Evolutionary conservation across 257 asterid species (phyloP), one percentile per base, ranked within the genome.

Genomic region (Fraxinus cuspidata): DNA sequence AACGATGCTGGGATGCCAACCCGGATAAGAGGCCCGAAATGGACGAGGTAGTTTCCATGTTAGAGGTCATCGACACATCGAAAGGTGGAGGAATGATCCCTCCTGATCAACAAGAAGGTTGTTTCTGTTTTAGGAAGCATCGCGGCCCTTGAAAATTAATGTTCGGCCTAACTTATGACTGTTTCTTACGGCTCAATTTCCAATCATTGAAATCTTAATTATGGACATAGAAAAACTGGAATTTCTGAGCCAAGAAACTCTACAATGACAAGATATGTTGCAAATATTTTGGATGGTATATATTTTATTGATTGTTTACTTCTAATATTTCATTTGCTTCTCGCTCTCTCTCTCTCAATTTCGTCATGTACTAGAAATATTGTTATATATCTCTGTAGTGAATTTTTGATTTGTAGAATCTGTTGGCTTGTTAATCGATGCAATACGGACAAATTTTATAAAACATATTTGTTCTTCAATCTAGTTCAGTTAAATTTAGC

Each of bases 1-100:
- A 53, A 53, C 64, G 64, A 19, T 53, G 64, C 64, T 53, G 64
- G 64, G 64, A 53, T 53, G 64, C 64, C 64, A 53, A 53, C 64
- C 64, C 64, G 4, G 64, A 53, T n/a, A 53, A 53, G 64, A 53
- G 64, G 27, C 64, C 64, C 4, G 64, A 53, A 53, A 53, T 53
- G 64, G 64, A 53, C 10, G 64, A 53, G 64, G 64, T 53, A 5
- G 64, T 53, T 53, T 18, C 23, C 25, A 53, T 53, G 64, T 1
- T 53, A 53, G 64, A 53, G 64, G 64, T 19, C 64, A 53, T 53
- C 3, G 64, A 53, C 64, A 53, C 27, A 7, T 19, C 64, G 27
- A 53, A 53, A n/a, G 64, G 64, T 18, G 64, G 64, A 53, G 64
- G 64, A 53, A 53, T 53, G 64, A 53, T 53, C 64, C 64, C 64